Percentiles rank a stretch among this genome's conserved stretches.
These are phyloP conservation scores for baker's yeast (Saccharomyces cerevisiae) DNA, from an alignment of 805 yeast genomes.

Conservation along the genomic window DNA sequence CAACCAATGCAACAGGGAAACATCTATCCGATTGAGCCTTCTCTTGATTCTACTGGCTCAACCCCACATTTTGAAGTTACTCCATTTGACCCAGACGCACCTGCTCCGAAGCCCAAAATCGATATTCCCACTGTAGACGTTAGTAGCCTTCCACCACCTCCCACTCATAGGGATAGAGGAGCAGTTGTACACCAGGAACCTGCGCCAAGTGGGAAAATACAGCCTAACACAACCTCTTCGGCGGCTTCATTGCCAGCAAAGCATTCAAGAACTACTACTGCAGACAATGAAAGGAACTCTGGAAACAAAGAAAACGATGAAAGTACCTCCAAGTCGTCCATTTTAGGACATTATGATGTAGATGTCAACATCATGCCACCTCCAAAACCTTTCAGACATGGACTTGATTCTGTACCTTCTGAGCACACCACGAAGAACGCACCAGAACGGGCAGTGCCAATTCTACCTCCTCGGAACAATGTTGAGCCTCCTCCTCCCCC, in stretches of 20 bases:
- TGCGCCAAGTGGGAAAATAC: background rate
- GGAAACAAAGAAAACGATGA: background rate
- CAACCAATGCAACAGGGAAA: constrained; percentile 2
- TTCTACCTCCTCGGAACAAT: background rate
- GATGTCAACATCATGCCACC: constrained; percentile 36
- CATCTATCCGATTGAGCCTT: constrained; percentile 2
- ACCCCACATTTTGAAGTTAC: constrained; percentile 9
- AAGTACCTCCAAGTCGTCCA: constrained; percentile 19
- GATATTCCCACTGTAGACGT: constrained; percentile 13
- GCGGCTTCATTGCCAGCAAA: background rate
- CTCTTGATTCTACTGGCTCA: constrained; percentile 1
- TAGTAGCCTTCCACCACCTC: constrained; percentile 23
- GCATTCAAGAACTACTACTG: background rate
- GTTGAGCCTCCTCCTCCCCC: background rate
- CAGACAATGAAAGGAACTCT: background rate
- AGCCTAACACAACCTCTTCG: background rate
- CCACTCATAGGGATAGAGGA: constrained; percentile 22
- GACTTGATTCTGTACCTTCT: background rate
- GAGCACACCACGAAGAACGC: background rate
- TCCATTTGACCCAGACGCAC: constrained; percentile 16
- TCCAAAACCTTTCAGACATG: constrained; percentile 21
- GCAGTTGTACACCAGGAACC: background rate
- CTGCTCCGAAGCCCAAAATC: constrained; percentile 4
- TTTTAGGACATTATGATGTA: constrained; percentile 33
- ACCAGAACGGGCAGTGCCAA: background rate